Evolutionary conservation across 2,329 filamentous ascomycete species (phyloP).

Genomic region (Sporothrix variecibatus): DNA sequence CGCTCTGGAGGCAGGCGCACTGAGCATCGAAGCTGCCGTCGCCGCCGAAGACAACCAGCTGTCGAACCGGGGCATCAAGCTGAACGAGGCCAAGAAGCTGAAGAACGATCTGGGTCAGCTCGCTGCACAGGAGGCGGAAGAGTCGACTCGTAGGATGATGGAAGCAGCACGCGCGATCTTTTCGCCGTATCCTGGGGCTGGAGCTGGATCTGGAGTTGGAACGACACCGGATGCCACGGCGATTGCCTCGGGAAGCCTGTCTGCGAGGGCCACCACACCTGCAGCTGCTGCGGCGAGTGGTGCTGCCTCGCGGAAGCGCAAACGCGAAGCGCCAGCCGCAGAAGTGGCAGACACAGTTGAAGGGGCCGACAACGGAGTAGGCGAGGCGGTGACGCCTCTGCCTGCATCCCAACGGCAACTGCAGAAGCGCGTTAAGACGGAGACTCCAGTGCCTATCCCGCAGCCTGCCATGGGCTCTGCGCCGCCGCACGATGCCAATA

Average conservation of each 20-base stretch:
- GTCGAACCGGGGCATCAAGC: slow-evolving; percentile 73
- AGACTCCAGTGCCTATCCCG: slow-evolving; percentile 44
- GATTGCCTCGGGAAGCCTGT: not conserved
- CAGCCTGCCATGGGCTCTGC: slow-evolving; percentile 34
- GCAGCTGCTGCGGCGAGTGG: not conserved
- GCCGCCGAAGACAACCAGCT: slow-evolving; percentile 63
- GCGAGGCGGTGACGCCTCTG: not conserved
- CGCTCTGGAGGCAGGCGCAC: slow-evolving; percentile 57
- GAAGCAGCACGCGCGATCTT: slow-evolving; percentile 38
- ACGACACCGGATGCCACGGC: not conserved
- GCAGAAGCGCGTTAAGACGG: slow-evolving; percentile 42
- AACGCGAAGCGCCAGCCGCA: slow-evolving; percentile 36
- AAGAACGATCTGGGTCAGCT: slow-evolving; percentile 64
- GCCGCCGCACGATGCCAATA: slow-evolving; percentile 28
- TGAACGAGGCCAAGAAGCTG: slow-evolving; percentile 75
- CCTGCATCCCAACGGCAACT: slow-evolving; percentile 13
- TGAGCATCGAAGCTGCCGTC: slow-evolving; percentile 56
- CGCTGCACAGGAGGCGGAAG: slow-evolving; percentile 61
- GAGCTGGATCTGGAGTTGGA: not conserved
- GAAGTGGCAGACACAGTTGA: slow-evolving; percentile 29
- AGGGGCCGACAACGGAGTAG: slow-evolving; percentile 1
- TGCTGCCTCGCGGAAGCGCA: slow-evolving; percentile 37
- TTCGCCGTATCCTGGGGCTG: slow-evolving; percentile 26
- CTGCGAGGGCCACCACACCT: slow-evolving; percentile 15
- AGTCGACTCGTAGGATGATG: slow-evolving; percentile 40